Percentiles rank a stretch among this genome's conserved stretches.
Conservation (phyloP, 805 yeast genomes). For the Myxozyma geophila region DNA sequence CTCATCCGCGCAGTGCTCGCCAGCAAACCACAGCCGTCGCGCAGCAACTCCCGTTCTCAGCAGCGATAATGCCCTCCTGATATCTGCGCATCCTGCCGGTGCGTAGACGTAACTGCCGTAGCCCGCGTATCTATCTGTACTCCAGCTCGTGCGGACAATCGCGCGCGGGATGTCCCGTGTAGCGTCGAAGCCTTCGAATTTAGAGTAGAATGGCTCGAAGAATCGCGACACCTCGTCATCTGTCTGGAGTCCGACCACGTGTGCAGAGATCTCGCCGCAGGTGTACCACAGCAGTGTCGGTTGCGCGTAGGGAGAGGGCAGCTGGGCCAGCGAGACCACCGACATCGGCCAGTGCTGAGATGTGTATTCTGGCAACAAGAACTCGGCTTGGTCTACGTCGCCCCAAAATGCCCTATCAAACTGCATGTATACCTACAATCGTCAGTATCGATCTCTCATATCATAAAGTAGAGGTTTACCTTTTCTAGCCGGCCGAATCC, state of each 20-base stretch:
- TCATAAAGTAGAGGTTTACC: slow-evolving; percentile 1
- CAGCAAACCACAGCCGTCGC: slow-evolving; percentile 40
- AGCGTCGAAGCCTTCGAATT: slow-evolving; percentile 29
- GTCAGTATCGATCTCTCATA: too few species aligned
- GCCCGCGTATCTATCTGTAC: slow-evolving; percentile 42
- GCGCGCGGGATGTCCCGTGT: slow-evolving; percentile 11
- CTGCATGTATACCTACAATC: slow-evolving; percentile 38
- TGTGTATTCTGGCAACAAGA: slow-evolving; percentile 32
- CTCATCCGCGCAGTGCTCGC: slow-evolving; percentile 40
- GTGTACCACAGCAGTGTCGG: slow-evolving; percentile 38
- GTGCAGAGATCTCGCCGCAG: slow-evolving; percentile 37
- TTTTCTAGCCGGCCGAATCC: slow-evolving; percentile 44
- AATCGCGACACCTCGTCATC: slow-evolving; percentile 32
- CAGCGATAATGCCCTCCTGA: slow-evolving; percentile 37
- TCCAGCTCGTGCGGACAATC: slow-evolving; percentile 35
- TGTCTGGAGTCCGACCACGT: slow-evolving; percentile 25
- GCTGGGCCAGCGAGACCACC: slow-evolving; percentile 28
- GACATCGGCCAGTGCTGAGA: slow-evolving; percentile 21
- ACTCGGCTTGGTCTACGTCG: slow-evolving; percentile 39
- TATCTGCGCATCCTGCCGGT: slow-evolving; percentile 29
- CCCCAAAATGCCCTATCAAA: slow-evolving; percentile 43
- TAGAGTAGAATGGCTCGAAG: slow-evolving; percentile 38
- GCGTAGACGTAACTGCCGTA: slow-evolving; percentile 42
- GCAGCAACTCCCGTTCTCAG: slow-evolving; percentile 37
- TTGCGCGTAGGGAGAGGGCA: slow-evolving; percentile 33